These are phyloP conservation scores for Aspergillaceae sp. DNA, from an alignment of 2,329 filamentous ascomycete species.

Conservation along the genomic window DNA sequence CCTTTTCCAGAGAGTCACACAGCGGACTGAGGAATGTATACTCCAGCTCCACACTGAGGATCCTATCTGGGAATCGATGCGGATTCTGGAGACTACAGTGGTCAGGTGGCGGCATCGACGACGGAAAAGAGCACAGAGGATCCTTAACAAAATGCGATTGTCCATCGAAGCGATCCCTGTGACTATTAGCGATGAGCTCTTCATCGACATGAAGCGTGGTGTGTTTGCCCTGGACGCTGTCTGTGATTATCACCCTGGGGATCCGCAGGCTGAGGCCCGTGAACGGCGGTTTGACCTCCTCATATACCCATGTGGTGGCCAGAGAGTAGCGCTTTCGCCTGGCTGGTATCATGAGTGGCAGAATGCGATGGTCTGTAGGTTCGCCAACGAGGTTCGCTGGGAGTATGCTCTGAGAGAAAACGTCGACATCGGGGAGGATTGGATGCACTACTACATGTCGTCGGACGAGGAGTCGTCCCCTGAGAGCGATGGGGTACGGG, in stretches of 20 bases:
- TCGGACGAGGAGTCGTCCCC: not conserved
- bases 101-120: slow-evolving; percentile 12
- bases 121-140: slow-evolving; percentile 13
- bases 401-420: too few relatives aligned
- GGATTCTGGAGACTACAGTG: slow-evolving; percentile 20
- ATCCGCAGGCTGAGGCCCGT: slow-evolving; percentile 13
- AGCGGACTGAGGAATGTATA: slow-evolving; percentile 12
- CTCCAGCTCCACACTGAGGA: not conserved
- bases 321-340: not conserved
- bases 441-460: not conserved
- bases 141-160: slow-evolving; percentile 16
- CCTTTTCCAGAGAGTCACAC: slow-evolving; percentile 17
- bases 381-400: too few relatives aligned
- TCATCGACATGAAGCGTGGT: slow-evolving; percentile 23
- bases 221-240: slow-evolving; percentile 21
- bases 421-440: not conserved
- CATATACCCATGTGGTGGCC: not conserved
- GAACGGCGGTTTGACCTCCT: not conserved
- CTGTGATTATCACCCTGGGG: slow-evolving; percentile 25
- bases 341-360: not conserved
- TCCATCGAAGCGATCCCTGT: slow-evolving; percentile 22
- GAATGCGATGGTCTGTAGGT: not conserved
- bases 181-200: slow-evolving; percentile 19
- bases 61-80: slow-evolving; percentile 2
- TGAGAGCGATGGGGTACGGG: too few relatives aligned